Evolutionary conservation across 768 basidiomycete species (phyloP).

Genomic region (Psilocybe cyanescens): DNA sequence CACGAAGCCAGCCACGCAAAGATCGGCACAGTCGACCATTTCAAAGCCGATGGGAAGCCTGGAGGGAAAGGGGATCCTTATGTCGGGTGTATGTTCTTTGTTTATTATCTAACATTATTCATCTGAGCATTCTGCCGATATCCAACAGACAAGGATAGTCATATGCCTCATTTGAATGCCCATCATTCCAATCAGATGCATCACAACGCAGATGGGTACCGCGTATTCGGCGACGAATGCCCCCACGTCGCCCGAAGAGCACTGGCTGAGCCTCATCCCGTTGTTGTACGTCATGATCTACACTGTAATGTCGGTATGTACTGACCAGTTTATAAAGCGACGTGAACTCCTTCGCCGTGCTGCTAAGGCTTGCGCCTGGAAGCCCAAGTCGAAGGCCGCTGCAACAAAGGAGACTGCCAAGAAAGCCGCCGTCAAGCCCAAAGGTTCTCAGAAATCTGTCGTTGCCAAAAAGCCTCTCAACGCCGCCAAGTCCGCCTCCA

Average conservation of each 20-base stretch:
- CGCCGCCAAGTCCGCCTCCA: neutral
- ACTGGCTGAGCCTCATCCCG: conserved; percentile 1
- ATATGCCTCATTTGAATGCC: neutral
- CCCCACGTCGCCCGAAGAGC: conserved; percentile 9
- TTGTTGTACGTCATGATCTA: neutral
- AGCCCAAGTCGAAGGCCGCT: neutral
- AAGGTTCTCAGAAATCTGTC: neutral
- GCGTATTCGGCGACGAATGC: conserved; percentile 14
- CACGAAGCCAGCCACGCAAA: conserved; percentile 13
- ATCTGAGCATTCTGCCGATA: neutral
- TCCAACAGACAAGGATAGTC: conserved; percentile 15
- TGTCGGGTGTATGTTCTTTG: conserved; percentile 8
- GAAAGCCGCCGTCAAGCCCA: neutral
- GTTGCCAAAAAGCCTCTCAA: neutral
- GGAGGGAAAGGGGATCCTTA: neutral
- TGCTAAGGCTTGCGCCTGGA: neutral
- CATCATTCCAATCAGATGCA: conserved; percentile 4
- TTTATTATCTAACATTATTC: neutral
- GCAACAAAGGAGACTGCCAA: neutral
- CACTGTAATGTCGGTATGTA: neutral
- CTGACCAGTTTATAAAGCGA: neutral
- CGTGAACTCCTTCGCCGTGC: neutral
- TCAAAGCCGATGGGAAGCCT: conserved; percentile 9
- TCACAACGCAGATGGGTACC: conserved; percentile 15
- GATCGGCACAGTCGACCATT: conserved; percentile 2